These are phyloP conservation scores for Alternaria angustiovoidea DNA, from an alignment of 2,329 filamentous ascomycete genomes.

Conservation along the genomic window DNA sequence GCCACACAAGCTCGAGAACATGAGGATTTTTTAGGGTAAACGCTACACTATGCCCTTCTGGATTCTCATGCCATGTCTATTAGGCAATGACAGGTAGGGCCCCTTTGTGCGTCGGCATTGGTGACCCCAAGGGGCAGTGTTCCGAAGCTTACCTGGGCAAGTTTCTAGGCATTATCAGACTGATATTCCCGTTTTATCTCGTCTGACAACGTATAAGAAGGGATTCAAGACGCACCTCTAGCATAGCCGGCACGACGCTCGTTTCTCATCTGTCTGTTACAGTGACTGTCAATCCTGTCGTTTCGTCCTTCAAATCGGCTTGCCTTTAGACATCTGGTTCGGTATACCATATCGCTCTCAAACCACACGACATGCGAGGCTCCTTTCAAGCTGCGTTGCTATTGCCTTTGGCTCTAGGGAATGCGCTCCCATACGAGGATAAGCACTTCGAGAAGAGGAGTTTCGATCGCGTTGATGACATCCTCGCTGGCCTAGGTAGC, in stretches of 20 bases:
- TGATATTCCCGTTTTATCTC: background rate
- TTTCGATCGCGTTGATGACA: constrained; percentile 1
- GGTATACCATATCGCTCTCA: background rate
- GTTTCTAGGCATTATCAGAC: background rate
- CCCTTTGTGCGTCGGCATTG: background rate
- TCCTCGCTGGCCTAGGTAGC: background rate
- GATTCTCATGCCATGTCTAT: background rate
- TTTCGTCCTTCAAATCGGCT: background rate
- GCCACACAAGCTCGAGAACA: background rate
- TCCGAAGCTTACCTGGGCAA: background rate
- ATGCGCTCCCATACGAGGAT: background rate
- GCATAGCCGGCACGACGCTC: background rate
- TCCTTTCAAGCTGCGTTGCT: background rate
- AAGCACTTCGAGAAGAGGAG: background rate
- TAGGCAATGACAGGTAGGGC: background rate
- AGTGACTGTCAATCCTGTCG: background rate
- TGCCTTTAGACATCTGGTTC: background rate
- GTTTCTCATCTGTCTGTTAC: background rate
- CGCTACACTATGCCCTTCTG: background rate
- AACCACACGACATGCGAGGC: background rate
- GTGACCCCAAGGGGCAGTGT: background rate
- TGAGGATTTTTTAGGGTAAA: background rate
- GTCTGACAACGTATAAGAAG: background rate
- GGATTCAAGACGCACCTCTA: background rate
- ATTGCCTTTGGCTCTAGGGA: background rate